Evolutionary conservation across 495 filamentous ascomycete species (phyloP).

Genomic region (Cercophora sp.): DNA sequence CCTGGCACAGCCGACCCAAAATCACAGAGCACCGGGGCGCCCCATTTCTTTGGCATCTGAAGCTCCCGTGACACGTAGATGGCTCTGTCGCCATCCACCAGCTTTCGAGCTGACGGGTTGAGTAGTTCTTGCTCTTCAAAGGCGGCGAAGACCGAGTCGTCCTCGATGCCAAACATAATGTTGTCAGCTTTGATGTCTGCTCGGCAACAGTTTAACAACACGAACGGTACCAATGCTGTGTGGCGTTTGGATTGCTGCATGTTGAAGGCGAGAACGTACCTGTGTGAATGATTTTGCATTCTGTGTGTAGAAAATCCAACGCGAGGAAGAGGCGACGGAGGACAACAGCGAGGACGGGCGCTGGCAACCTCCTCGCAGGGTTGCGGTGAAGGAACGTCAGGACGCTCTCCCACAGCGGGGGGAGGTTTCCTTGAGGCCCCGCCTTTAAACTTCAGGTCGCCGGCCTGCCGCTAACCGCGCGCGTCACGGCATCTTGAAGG

Average conservation of each 20-base stretch:
- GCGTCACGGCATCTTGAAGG: no score
- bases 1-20: conserved; percentile 43
- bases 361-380: conserved; percentile 25
- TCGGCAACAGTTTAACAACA: neutral
- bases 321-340: conserved; percentile 34
- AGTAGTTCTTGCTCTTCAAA: conserved; percentile 26
- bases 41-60: conserved; percentile 18
- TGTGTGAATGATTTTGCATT: conserved; percentile 41
- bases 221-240: neutral
- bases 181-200: conserved; percentile 35
- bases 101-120: conserved; percentile 29
- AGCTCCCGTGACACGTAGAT: conserved; percentile 32
- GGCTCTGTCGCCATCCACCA: conserved; percentile 19
- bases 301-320: conserved; percentile 41
- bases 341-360: conserved; percentile 27
- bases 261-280: conserved; percentile 29
- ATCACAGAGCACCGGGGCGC: conserved; percentile 39
- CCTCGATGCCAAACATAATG: conserved; percentile 27
- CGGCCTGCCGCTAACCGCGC: no score
- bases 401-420: conserved; percentile 39
- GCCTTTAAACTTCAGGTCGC: no score
- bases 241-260: no score
- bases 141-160: conserved; percentile 12
- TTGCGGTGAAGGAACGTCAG: conserved; percentile 27
- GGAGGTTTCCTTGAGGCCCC: no score